Evolutionary conservation across 1,284 basidiomycete genomes (phyloP), one percentile per base, ranked within the genome.

Genomic region (Dichomitus squalens): DNA sequence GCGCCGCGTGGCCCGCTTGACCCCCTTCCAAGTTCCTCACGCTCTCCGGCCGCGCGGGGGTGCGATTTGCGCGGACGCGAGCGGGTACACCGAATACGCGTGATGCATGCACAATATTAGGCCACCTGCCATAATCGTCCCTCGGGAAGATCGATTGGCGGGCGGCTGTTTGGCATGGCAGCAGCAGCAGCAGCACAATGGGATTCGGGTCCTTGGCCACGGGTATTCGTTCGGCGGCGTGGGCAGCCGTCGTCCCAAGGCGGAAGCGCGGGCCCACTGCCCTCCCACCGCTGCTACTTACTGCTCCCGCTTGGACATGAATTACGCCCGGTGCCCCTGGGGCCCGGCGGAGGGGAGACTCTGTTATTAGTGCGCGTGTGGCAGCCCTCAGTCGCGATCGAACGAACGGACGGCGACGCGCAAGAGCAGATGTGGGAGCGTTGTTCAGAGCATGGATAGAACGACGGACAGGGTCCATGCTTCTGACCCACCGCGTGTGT

Each of bases 31-130:
- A 14, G 35, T 18, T 20, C 36, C n/a, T 20, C n/a, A n/a, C n/a
- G n/a, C 36, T 38, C n/a, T 9, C 38, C 7, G 18, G 40, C 2
- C 12, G 20, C 7, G 23, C 14, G 4, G 9, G 7, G 25, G 23
- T 55, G 53, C 53, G 53, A 55, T 50, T 29, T 44, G 43, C 48
- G 48, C 53, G 53, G 53, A 43, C 18, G 40, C 48, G 40, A 27
- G 23, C 23, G 36, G 7, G 40, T 14, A 44, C 40, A 23, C 27
- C 33, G 35, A n/a, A n/a, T 27, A 38, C n/a, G 50, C 38, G 18
- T 35, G 21, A 50, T 20, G 23, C 9, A 27, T 9, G 38, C 49
- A 41, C 27, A 39, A 46, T 25, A 38, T 18, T 33, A 44, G 21
- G 20, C 40, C 20, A 20, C 27, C 16, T 21, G 21, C 53, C 34